Evolutionary conservation across 2,329 filamentous ascomycete species (phyloP), one percentile per base, ranked within the genome.

Genomic region (Botrytis porri): DNA sequence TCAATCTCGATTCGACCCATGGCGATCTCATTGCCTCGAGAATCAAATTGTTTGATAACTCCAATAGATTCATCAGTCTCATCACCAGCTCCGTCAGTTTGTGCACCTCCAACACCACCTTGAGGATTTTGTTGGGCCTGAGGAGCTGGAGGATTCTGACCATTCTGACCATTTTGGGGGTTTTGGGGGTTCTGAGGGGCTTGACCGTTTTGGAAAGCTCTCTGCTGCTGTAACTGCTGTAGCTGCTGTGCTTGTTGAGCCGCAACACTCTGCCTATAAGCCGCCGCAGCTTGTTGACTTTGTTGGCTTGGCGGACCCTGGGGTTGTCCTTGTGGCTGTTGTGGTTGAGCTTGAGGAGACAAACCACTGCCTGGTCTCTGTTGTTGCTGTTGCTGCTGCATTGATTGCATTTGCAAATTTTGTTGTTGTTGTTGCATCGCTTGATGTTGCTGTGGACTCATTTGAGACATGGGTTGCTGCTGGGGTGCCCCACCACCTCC

Each of bases 11-110:
- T 81, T 69, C 88, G 85, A 37, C 87, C 88, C 83, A 87, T 86
- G 82, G 86, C 88, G 43, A 83, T 83, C 65, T 85, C 83, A 75
- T 87, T 85, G 10, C 88, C 89, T 54, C 86, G 82, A 6, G 85
- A 84, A 73, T 86, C 84, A 61, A 87, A 85, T 75, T 86, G 48
- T 78, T 91, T 84, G 61, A 93, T 83, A 59, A 93, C 84, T 14
- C 87, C 88, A 45, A 83, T 81, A 82, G 85, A 86, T 71, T 76
- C 75, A 57, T 88, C 85, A 8, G 88, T 88, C 60, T 88, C 82
- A 5, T 87, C 86, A 73, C 86, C 86, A 45, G 92, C 84, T 69
- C 95, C 95, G 80, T 98, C 95, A 22, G 91, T 91, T 81, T 98
- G 93, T 37, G 89, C 83, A 65, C 84, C 84, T 66, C 82, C 81